phyloP scores from a whole-genome alignment of 1,284 basidiomycete species.

The Jaminaea rosea region DNA sequence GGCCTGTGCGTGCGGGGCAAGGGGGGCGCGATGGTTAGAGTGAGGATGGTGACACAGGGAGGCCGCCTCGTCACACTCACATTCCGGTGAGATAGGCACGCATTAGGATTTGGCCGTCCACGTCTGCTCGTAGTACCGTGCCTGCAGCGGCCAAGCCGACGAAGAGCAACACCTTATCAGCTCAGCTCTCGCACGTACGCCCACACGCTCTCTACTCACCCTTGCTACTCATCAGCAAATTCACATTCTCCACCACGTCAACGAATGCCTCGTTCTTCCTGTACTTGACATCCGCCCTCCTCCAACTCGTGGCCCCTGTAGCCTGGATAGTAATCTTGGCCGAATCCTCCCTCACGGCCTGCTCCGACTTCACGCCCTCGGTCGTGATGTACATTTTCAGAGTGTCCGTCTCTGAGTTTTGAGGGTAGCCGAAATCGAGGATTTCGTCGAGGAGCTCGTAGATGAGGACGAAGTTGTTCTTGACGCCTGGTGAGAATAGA shows the following conservation, averaged over 20 bases:
- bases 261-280: conserved; percentile 98
- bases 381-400: conserved; percentile 97
- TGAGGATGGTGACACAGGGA: too few species aligned
- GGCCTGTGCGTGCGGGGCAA: too few species aligned
- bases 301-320: conserved; percentile 87
- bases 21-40: too few species aligned
- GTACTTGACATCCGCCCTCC: conserved; percentile 87
- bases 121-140: conserved; percentile 84
- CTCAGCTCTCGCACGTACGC: too few species aligned
- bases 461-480: conserved; percentile 75
- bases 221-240: conserved; percentile 90
- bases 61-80: too few species aligned
- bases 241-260: conserved; percentile 92
- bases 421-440: conserved; percentile 97
- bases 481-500: too few species aligned
- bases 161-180: too few species aligned
- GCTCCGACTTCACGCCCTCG: conserved; percentile 79
- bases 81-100: conserved; percentile 90
- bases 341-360: conserved; percentile 72
- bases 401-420: conserved; percentile 95
- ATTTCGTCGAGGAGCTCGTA: conserved; percentile 59
- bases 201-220: conserved; percentile 50
- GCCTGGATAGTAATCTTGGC: conserved; percentile 94
- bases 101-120: conserved; percentile 97
- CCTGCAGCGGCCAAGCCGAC: conserved; percentile 59